Evolutionary conservation across 139 green algal species (phyloP).

Genomic region (Pedinophyceae sp.): DNA sequence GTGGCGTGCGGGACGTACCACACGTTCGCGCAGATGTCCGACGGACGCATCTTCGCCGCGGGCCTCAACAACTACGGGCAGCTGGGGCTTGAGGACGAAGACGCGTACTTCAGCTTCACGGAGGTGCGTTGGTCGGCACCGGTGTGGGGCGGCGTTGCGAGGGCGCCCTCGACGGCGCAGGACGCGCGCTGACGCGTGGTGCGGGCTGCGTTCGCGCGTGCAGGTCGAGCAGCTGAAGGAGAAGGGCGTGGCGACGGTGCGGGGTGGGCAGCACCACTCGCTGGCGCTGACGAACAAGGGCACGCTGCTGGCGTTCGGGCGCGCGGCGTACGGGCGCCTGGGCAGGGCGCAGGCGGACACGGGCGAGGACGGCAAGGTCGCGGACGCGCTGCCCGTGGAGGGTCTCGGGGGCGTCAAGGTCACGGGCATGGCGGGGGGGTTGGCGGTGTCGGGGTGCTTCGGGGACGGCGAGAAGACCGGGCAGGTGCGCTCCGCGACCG

Average conservation of each 20-base stretch:
- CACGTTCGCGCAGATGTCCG: slow-evolving; percentile 43
- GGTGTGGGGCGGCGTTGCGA: background rate
- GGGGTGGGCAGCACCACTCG: slow-evolving; percentile 69
- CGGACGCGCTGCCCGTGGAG: slow-evolving; percentile 17
- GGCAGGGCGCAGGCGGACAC: slow-evolving; percentile 32
- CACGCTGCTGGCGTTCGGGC: slow-evolving; percentile 47
- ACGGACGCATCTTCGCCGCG: slow-evolving; percentile 23
- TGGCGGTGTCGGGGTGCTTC: slow-evolving; percentile 44
- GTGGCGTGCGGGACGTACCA: slow-evolving; percentile 46
- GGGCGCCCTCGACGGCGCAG: background rate
- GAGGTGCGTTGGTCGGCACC: background rate
- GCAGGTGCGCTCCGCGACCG: too few species aligned
- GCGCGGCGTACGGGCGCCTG: slow-evolving; percentile 64
- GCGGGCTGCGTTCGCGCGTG: background rate
- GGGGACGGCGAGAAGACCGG: slow-evolving; percentile 15
- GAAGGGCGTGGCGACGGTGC: slow-evolving; percentile 7
- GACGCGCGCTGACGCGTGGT: too few species aligned
- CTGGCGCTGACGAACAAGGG: slow-evolving; percentile 40
- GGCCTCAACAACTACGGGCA: slow-evolving; percentile 86
- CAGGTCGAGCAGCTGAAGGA: slow-evolving; percentile 24
- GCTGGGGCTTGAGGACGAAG: slow-evolving; percentile 28
- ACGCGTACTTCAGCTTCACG: background rate
- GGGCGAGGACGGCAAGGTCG: slow-evolving; percentile 23
- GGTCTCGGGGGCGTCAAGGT: slow-evolving; percentile 24
- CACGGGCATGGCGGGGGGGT: slow-evolving; percentile 22